Evolutionary conservation across 192 early-diverging fungal species (phyloP), one percentile per base, ranked within the genome.

Genomic region (Coemansia sp.): DNA sequence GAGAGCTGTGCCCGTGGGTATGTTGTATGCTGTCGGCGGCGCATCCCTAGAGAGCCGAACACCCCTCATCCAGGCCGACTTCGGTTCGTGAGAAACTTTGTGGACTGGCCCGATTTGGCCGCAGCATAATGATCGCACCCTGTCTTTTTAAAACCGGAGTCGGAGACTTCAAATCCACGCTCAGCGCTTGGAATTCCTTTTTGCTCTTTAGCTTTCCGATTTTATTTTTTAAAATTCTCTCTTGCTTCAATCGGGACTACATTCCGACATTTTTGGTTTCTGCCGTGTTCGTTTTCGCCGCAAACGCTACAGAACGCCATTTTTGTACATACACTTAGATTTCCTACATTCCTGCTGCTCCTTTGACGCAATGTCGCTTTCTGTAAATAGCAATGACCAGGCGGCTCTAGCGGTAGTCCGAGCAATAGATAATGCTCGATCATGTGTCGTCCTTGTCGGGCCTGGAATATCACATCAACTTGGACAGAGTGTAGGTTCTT

Each of bases 391-490:
- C 31, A 32, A 34, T 8, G 6, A 5, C 55, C 55, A 58, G 55
- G 55, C 12, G 29, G 55, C 55, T 6, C 31, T 29, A 17, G 29
- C 12, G 15, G 29, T 58, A 58, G 55, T 61, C 17, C 59, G 37
- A 38, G 37, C 59, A 5, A 45, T 81, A n/a, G 36, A 41, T 10
- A 12, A 38, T 5, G 76, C 72, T 5, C 62, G 53, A 32, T 72
- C 73, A 21, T 83, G 80, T 36, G 67, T 70, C 4, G 25, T 83
- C 42, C 63, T 83, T 9, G 69, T 75, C 36, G 73, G 66, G 8
- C 31, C 71, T 17, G 34, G 65, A 14, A 17, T 69, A 7, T 69
- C 72, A 0, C 15, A 21, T 32, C 39, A 45, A 8, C 63, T 67
- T 4, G 74, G 60, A 1, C 41, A 64, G 36, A 27, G 34, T 10